Base-by-base conservation (phyloP, 2,329 filamentous ascomycete genomes). In the Metarhizium rileyi region DNA sequence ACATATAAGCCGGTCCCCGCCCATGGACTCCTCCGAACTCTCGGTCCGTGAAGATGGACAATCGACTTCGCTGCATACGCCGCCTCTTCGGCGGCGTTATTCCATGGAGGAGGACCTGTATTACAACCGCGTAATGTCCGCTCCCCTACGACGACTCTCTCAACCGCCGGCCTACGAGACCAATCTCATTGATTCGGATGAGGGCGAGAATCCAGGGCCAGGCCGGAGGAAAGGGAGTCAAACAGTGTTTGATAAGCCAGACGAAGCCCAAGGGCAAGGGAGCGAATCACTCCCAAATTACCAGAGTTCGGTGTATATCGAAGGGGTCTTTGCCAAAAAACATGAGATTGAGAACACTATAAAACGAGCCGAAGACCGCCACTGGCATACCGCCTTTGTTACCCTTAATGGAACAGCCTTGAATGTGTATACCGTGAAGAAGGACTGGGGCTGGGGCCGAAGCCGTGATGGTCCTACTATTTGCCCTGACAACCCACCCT, bases 401-500 rank as follows among this genome's bases (percentile, higher is more conserved):
- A 71, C 79, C 6, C 71, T 90, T 26, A 77, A 79, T 57, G 86
- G 86, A 9, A 89, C 86, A 0, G 76, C 82, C 38, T 73, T 90
- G 55, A 77, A 75, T 59, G 68, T 90, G 26, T 74, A 87, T 67
- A 74, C 77, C 47, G 72, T 77, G 48, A 86, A 85, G 65, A 76
- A 75, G 56, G 72, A 77, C 47, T 72, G 75, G 59, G 70, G 69
- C 26, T 73, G 72, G 67, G 73, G 74, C 51, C 70, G 67, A 59
- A 71, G 65, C 50, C 64, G 61, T 52, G 76, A 72, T 44, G 74
- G 73, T 1, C 72, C 74, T 3, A 70, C 70, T 18, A 67, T 76
- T 51, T 71, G 67, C 52, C 71, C 72, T 18, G 74, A 75, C 59
- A 72, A 69, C 57, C 77, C 70, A 26, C 71, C 67, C 38, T 83